Conservation (phyloP, 108 stramenopile species). For the Cyclotella kingstonii region DNA sequence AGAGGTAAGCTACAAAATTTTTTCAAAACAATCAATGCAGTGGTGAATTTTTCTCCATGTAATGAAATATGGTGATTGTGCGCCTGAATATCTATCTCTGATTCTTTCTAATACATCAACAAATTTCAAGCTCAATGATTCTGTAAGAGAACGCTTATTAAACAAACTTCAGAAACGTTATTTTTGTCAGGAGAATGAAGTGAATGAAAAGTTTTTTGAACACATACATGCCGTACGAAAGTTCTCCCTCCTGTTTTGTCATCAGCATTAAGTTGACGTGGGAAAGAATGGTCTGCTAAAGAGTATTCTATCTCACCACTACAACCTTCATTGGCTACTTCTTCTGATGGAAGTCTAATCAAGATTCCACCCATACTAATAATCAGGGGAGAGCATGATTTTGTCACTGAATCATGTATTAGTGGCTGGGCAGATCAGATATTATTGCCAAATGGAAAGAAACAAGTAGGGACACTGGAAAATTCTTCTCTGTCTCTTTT, state of each 20-base stretch:
- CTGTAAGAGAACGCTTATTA: slow-evolving; percentile 17
- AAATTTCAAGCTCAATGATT: slow-evolving; percentile 28
- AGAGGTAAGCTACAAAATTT: no score
- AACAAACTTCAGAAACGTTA: slow-evolving; percentile 16
- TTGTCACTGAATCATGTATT: slow-evolving; percentile 40
- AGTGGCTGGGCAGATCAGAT: slow-evolving; percentile 28
- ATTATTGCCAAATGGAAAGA: no score
- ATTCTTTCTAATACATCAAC: slow-evolving; percentile 44
- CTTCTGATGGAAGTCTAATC: no score
- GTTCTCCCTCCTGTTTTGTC: slow-evolving; percentile 12
- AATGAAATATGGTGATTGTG: neutral
- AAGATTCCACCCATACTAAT: slow-evolving; percentile 36
- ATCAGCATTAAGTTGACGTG: slow-evolving; percentile 28
- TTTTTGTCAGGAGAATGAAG: neutral
- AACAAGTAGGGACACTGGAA: no score
- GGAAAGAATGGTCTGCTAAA: slow-evolving; percentile 36
- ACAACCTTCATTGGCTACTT: no score
- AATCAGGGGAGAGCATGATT: slow-evolving; percentile 35
- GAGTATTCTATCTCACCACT: slow-evolving; percentile 15
- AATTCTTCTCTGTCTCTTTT: no score
- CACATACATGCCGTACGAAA: slow-evolving; percentile 25
- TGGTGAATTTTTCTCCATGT: no score
- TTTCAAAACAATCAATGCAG: no score
- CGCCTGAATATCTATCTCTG: slow-evolving; percentile 29
- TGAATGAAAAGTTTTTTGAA: slow-evolving; percentile 13